Conservation (phyloP, 345 rosid species). For the Eucalyptus guilfoylei region DNA sequence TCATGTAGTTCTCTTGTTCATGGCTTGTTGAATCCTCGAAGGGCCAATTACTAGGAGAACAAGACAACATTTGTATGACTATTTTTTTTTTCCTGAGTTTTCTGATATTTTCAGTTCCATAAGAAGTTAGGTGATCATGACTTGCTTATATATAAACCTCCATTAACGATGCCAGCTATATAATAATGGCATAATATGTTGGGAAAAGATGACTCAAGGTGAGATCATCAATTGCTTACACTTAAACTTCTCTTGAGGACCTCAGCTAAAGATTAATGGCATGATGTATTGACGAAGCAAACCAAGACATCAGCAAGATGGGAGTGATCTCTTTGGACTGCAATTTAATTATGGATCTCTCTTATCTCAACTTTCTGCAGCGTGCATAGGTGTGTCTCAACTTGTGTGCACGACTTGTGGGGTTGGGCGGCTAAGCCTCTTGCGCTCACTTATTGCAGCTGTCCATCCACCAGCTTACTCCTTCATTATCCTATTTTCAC, state of each 20-base stretch:
- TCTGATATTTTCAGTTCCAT: background rate
- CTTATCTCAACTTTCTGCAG: background rate
- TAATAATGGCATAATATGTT: background rate
- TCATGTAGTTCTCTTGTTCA: background rate
- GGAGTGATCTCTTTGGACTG: background rate
- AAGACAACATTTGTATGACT: background rate
- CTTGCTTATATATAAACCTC: background rate
- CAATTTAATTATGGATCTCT: background rate
- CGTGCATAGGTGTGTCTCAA: background rate
- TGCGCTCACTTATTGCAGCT: background rate
- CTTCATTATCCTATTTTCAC: background rate
- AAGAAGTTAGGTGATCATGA: background rate
- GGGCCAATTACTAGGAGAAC: constrained; percentile 3
- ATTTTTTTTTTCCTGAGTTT: background rate
- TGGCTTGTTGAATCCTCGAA: background rate
- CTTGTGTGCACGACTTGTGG: background rate
- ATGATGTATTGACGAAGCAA: no score
- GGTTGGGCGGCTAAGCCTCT: background rate
- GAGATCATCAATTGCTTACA: background rate
- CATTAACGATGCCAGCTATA: background rate
- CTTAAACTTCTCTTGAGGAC: background rate
- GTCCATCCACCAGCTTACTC: background rate
- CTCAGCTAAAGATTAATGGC: background rate
- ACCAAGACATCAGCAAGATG: no score
- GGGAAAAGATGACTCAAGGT: background rate